These are phyloP conservation scores for Uncinocarpus reesii DNA, from an alignment of 2,329 filamentous ascomycete genomes.

Conservation along the genomic window DNA sequence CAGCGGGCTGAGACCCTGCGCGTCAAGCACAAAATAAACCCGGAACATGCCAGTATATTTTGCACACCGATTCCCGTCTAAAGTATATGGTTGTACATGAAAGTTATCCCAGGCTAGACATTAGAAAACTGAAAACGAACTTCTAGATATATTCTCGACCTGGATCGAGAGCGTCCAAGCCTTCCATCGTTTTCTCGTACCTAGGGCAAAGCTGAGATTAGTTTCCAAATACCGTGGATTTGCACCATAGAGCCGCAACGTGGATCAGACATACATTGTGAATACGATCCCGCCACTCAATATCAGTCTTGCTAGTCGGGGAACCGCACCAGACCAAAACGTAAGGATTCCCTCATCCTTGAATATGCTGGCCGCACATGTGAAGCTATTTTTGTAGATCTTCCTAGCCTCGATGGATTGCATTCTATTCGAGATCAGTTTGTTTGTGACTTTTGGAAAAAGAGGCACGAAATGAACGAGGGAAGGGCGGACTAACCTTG, in stretches of 20 bases:
- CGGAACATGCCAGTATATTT: too few species aligned
- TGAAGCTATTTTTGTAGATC: slow-evolving; percentile 77
- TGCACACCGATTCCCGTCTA: not conserved
- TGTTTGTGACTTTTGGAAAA: not conserved
- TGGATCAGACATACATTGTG: slow-evolving; percentile 55
- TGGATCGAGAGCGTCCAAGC: slow-evolving; percentile 71
- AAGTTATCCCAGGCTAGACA: too few species aligned
- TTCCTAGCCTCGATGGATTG: slow-evolving; percentile 79
- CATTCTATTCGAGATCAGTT: slow-evolving; percentile 50
- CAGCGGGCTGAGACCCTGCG: too few species aligned
- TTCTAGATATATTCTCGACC: slow-evolving; percentile 67
- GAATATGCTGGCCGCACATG: slow-evolving; percentile 73
- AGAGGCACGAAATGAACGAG: too few species aligned
- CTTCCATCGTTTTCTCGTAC: slow-evolving; percentile 93
- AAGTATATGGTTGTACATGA: too few species aligned
- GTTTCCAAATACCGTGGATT: not conserved
- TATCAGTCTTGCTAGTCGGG: slow-evolving; percentile 71
- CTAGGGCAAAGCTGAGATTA: slow-evolving; percentile 16
- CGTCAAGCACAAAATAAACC: too few species aligned
- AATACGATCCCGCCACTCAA: slow-evolving; percentile 96
- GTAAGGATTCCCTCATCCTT: slow-evolving; percentile 80
- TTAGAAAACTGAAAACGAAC: too few species aligned
- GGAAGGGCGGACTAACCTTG: slow-evolving; percentile 38
- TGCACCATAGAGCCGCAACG: not conserved
- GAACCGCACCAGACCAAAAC: slow-evolving; percentile 88